Evolutionary conservation across 2,329 filamentous ascomycete genomes (phyloP).

Genomic region (Dryadomyces quercus-mongolicae): DNA sequence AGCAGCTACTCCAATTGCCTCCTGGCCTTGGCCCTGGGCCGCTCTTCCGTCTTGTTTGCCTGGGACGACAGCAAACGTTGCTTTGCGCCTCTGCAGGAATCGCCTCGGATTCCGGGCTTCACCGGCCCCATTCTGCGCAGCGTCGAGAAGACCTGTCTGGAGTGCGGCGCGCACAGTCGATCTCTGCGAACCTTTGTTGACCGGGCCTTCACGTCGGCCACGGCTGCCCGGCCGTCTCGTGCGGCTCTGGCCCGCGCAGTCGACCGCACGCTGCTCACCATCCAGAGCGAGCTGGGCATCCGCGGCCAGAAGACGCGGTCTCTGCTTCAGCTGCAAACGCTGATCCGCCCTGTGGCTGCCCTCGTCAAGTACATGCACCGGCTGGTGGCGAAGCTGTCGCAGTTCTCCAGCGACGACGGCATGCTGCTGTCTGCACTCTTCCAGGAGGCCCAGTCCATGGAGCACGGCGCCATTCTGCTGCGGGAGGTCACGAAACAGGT

Average conservation of each 20-base stretch:
- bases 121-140: slow-evolving; percentile 35
- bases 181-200: slow-evolving; percentile 15
- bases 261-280: slow-evolving; percentile 32
- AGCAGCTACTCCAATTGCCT: slow-evolving; percentile 44
- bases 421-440: slow-evolving; percentile 50
- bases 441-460: slow-evolving; percentile 47
- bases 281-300: slow-evolving; percentile 35
- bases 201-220: slow-evolving; percentile 3
- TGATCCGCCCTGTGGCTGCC: slow-evolving; percentile 31
- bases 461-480: slow-evolving; percentile 50
- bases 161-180: slow-evolving; percentile 34
- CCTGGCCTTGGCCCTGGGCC: slow-evolving; percentile 54
- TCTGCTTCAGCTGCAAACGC: slow-evolving; percentile 39
- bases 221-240: slow-evolving; percentile 25
- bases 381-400: slow-evolving; percentile 35
- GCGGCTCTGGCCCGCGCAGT: slow-evolving; percentile 40
- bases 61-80: slow-evolving; percentile 36
- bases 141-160: slow-evolving; percentile 32
- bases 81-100: slow-evolving; percentile 10
- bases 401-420: slow-evolving; percentile 37
- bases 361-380: slow-evolving; percentile 39
- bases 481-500: slow-evolving; percentile 56
- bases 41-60: slow-evolving; percentile 58
- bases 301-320: slow-evolving; percentile 30
- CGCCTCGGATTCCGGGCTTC: slow-evolving; percentile 43